These are phyloP conservation scores for Helichrysum umbraculigerum DNA, from an alignment of 129 eudicot species.

Conservation along the genomic window DNA sequence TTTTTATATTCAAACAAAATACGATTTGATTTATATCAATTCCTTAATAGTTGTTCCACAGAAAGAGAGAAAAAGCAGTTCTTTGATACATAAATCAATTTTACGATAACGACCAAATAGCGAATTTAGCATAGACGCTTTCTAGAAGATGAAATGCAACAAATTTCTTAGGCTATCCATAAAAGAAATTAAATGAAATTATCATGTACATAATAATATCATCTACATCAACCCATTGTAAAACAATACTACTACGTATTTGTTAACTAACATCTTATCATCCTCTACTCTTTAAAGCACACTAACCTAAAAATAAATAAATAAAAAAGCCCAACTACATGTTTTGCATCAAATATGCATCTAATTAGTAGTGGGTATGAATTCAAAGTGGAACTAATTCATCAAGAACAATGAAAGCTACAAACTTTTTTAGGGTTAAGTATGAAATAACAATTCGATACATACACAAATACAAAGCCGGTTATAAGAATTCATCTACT, in stretches of 20 bases:
- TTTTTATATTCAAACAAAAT: not conserved
- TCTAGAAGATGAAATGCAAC: constrained; percentile 3
- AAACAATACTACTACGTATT: not conserved
- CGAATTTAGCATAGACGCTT: not conserved
- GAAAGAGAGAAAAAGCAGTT: not conserved
- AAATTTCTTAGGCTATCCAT: not conserved
- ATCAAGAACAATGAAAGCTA: not conserved
- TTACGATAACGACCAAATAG: not conserved
- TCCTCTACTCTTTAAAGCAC: not conserved
- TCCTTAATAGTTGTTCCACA: not conserved
- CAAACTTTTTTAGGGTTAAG: not conserved
- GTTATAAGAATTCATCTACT: not conserved
- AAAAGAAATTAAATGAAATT: not conserved
- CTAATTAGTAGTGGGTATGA: not conserved
- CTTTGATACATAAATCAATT: not conserved
- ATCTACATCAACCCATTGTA: not conserved
- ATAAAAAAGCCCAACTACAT: not conserved
- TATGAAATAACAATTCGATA: not conserved
- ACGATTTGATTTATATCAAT: not conserved
- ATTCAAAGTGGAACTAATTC: not conserved
- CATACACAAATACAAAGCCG: not conserved
- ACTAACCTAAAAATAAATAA: not conserved
- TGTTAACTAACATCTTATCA: not conserved
- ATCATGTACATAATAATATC: not conserved
- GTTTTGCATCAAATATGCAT: not conserved